These are phyloP conservation scores for Colletotrichum sidae DNA, from an alignment of 2,329 filamentous ascomycete genomes.

Conservation along the genomic window DNA sequence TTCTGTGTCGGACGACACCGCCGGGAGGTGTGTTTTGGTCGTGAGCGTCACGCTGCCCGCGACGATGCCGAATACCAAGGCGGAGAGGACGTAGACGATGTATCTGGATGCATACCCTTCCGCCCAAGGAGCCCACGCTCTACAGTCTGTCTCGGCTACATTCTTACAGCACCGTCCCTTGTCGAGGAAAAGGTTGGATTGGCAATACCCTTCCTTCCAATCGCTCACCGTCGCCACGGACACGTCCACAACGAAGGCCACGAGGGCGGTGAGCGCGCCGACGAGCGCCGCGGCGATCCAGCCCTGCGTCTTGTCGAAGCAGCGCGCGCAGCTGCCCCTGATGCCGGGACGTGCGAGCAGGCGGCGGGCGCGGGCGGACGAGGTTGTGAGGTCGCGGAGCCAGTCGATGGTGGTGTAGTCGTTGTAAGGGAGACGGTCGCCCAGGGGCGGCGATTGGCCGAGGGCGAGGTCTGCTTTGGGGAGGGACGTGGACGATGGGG, in stretches of 20 bases:
- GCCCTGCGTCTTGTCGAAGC: slow-evolving; percentile 63
- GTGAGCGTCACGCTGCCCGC: slow-evolving; percentile 43
- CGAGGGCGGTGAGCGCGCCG: slow-evolving; percentile 63
- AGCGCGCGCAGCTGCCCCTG: slow-evolving; percentile 43
- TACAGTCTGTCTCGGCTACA: slow-evolving; percentile 43
- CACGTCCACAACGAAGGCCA: slow-evolving; percentile 67
- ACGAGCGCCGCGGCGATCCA: slow-evolving; percentile 68
- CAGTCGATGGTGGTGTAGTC: slow-evolving; percentile 73
- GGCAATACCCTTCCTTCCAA: slow-evolving; percentile 69
- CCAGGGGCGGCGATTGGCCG: slow-evolving; percentile 44
- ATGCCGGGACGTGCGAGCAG: slow-evolving; percentile 45
- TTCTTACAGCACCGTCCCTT: slow-evolving; percentile 61
- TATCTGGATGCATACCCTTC: slow-evolving; percentile 40
- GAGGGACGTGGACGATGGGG: neutral
- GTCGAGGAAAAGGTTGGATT: slow-evolving; percentile 54
- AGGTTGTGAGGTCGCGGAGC: slow-evolving; percentile 70
- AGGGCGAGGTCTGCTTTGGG: slow-evolving; percentile 25
- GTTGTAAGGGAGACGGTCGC: slow-evolving; percentile 69
- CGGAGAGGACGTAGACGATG: slow-evolving; percentile 42
- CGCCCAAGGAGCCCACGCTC: slow-evolving; percentile 57
- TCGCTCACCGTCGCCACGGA: slow-evolving; percentile 65
- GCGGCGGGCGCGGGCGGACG: slow-evolving; percentile 53
- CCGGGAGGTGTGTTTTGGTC: slow-evolving; percentile 59
- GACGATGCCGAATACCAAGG: slow-evolving; percentile 42
- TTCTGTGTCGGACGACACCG: slow-evolving; percentile 42